phyloP scores from a whole-genome alignment of 768 basidiomycete species.

The Mycena rebaudengoi region DNA sequence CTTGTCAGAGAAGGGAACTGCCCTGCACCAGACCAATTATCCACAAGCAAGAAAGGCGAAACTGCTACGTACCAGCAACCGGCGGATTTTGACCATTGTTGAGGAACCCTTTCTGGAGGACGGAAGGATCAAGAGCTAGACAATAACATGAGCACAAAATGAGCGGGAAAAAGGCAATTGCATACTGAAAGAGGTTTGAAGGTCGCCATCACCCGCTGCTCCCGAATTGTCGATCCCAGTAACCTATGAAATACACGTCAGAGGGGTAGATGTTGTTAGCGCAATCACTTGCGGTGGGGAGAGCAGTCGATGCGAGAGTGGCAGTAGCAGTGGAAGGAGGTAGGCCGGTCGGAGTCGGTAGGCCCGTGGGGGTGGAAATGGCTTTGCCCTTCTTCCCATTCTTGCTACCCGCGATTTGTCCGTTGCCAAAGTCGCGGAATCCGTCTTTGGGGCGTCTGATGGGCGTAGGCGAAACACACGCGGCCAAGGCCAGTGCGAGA shows the following conservation, averaged over 20 bases:
- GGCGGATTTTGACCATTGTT: background rate
- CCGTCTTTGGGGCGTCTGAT: background rate
- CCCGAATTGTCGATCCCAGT: background rate
- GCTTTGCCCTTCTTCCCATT: no score
- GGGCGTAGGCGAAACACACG: background rate
- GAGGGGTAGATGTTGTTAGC: no score
- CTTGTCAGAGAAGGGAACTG: background rate
- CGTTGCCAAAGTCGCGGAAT: background rate
- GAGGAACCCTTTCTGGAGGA: background rate
- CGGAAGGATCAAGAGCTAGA: background rate
- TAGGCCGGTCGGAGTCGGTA: no score
- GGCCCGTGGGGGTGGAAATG: no score
- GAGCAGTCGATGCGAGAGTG: no score
- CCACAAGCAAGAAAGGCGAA: no score
- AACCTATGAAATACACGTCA: no score
- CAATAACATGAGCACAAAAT: background rate
- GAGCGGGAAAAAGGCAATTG: background rate
- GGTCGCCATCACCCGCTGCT: background rate
- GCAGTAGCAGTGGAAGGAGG: no score
- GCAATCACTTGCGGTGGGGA: no score
- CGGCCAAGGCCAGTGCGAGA: background rate
- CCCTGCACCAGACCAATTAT: background rate
- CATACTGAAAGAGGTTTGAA: background rate
- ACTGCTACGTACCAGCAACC: background rate
- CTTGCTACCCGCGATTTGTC: no score